phyloP scores from a whole-genome alignment of 345 rosid genomes.

The Ricinus communis region DNA sequence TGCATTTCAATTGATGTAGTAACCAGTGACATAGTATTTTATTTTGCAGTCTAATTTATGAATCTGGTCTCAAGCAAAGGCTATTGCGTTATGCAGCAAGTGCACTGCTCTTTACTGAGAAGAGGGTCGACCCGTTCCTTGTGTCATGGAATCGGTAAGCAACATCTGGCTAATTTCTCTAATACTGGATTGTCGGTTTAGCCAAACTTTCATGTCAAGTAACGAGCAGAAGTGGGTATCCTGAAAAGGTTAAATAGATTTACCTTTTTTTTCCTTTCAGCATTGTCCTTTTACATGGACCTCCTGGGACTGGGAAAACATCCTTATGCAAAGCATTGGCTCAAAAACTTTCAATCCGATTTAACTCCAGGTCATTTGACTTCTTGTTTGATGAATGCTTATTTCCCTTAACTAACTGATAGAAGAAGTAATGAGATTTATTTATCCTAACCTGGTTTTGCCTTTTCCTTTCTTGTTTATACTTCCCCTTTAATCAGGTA shows the following conservation, averaged over 20 bases:
- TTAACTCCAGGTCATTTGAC: slow-evolving; percentile 65
- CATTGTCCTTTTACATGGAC: slow-evolving; percentile 94
- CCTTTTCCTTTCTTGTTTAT: too few relatives aligned
- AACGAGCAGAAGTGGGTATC: background rate
- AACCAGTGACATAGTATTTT: slow-evolving; percentile 6
- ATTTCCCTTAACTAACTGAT: background rate
- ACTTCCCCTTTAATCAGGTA: slow-evolving; percentile 71
- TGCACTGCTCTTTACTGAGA: slow-evolving; percentile 86
- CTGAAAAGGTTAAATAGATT: background rate
- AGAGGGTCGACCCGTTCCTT: slow-evolving; percentile 83
- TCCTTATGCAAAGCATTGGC: slow-evolving; percentile 97
- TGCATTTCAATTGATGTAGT: background rate
- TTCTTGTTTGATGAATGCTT: background rate
- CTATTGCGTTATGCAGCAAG: slow-evolving; percentile 85
- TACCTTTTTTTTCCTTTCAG: slow-evolving; percentile 35
- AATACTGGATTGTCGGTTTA: background rate
- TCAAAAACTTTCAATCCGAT: slow-evolving; percentile 85
- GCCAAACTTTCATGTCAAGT: background rate
- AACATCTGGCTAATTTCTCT: slow-evolving; percentile 12
- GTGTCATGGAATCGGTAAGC: slow-evolving; percentile 94
- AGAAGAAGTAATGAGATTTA: background rate
- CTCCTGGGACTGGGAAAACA: slow-evolving; percentile 99
- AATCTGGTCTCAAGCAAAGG: slow-evolving; percentile 90
- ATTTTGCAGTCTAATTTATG: slow-evolving; percentile 79
- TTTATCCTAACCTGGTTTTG: background rate